Evolutionary conservation across 495 filamentous ascomycete species (phyloP), one percentile per base, ranked within the genome.

Genomic region (Evansstolkia leycettana): DNA sequence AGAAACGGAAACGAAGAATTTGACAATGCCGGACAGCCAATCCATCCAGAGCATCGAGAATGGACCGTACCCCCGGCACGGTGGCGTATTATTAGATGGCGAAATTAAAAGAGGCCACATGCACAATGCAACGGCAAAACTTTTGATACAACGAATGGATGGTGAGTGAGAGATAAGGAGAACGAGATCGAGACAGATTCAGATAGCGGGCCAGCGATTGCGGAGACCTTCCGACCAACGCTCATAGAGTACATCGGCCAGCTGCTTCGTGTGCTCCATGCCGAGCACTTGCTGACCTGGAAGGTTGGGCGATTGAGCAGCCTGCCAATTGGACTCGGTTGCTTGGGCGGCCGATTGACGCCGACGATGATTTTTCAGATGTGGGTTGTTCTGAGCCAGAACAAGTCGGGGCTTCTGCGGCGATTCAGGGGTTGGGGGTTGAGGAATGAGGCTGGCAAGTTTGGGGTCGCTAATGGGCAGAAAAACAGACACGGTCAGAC

Each of bases 261-360:
- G 61, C 52, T 88, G 76, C 50, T 84, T 85, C 37, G 81, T 82
- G 54, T 94, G 85, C 52, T 94, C 86, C 85, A 94, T 88, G 3
- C 85, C 88, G 4, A 76, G 68, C 30, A 72, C 62, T 15, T 72
- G 46, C 36, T 69, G 62, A 11, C 60, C 61, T 5, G 69, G 67
- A 31, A 69, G 44, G 29, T 60, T 63, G 10, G 57, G 44, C 19
- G 54, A 46, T 35, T 60, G 49, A 11, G 58, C 48, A 7, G 58
- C 46, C 37, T 56, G 57, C 20, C 50, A 43, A 15, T 42, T 52
- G 15, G 62, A 45, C 8, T 66, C 60, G 7, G 46, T 39, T 26
- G 50, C 49, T 0, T 70, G 51, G 25, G 73, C 52, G 28, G 70
- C 71, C 27, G 73, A 75, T 55, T 84, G 77, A 2, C 82, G 73